Evolutionary conservation across 2,329 filamentous ascomycete species (phyloP), one percentile per base, ranked within the genome.

Genomic region (Gnomoniopsis smithogilvyi): DNA sequence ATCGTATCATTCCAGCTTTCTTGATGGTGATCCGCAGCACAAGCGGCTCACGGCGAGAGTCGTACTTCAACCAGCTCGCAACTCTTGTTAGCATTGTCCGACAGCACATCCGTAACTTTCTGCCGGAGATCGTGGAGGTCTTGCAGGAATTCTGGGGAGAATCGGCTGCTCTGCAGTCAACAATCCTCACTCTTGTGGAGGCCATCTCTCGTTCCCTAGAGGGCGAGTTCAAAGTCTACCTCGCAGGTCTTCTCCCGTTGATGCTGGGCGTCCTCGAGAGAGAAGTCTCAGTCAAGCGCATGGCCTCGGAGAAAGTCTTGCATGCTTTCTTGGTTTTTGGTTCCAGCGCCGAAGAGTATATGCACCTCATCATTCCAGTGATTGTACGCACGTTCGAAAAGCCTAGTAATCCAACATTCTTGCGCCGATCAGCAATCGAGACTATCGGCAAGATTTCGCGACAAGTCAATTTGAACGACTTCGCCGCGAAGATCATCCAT

Each of bases 251-350:
- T 17, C 81, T 99, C 3, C 96, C 95, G 0, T 80, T 96, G 54
- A 97, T 99, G 94, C 86, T 99, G 2, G 90, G 92, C 24, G 91
- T 96, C 2, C 82, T 99, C 19, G 94, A 99, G 65, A 90, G 92
- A 64, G 95, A 99, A 69, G 81, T 78, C 10, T 89, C 89, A 1
- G 77, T 82, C 1, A 89, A 91, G 68, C 84, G 92, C n/a, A 82
- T 85, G 15, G 89, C 92, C 2, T 96, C 93, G 0, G 92, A 97
- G 70, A 89, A 89, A 66, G 93, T 99, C 3, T 80, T 99, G 24
- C 95, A 98, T 70, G 93, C 94, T 0, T 96, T 99, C 73, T 78
- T 99, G 30, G 91, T 99, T 0, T 99, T 99, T 70, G 96, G 96
- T 1, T 89, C 93, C 0, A 98, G 93, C 68, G 91, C 90, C 12